Evolutionary conservation across 139 green algal genomes (phyloP).

Genomic region (Asterochloris sp.): DNA sequence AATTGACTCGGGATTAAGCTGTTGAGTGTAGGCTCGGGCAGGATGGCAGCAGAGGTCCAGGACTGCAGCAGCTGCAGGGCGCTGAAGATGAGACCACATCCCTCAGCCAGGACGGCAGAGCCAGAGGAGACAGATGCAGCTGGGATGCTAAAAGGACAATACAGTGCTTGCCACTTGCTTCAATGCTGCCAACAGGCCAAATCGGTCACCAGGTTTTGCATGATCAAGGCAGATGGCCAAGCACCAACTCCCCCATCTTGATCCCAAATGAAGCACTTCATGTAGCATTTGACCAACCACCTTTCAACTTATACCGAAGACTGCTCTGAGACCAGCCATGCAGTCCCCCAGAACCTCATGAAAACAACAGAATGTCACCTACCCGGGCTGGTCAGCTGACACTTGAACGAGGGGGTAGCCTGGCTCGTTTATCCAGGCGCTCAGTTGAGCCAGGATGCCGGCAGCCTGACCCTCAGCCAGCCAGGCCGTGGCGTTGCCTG

Average conservation of each 20-base stretch:
- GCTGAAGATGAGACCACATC: no score
- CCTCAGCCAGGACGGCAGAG: no score
- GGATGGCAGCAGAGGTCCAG: no score
- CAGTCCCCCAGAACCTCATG: background rate
- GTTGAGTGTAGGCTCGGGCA: no score
- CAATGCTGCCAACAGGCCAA: no score
- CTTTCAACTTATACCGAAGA: background rate
- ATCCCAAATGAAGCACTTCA: slow-evolving; percentile 6
- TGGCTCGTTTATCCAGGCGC: background rate
- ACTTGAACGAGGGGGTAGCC: background rate
- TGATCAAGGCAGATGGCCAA: background rate
- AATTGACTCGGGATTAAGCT: no score
- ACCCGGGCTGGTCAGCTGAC: background rate
- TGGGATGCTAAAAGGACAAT: no score
- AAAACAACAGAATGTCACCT: background rate
- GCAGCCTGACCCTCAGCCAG: background rate
- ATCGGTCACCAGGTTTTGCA: no score
- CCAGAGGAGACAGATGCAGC: no score
- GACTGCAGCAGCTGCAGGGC: no score
- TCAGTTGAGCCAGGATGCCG: background rate
- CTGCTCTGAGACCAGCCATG: background rate
- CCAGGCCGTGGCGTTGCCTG: background rate
- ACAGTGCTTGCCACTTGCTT: no score
- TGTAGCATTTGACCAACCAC: no score
- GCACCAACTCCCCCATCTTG: background rate